Percentiles rank a stretch among this genome's conserved stretches.
phyloP scores from a whole-genome alignment of 495 filamentous ascomycete species.

The Lasiosphaeris hirsuta region DNA sequence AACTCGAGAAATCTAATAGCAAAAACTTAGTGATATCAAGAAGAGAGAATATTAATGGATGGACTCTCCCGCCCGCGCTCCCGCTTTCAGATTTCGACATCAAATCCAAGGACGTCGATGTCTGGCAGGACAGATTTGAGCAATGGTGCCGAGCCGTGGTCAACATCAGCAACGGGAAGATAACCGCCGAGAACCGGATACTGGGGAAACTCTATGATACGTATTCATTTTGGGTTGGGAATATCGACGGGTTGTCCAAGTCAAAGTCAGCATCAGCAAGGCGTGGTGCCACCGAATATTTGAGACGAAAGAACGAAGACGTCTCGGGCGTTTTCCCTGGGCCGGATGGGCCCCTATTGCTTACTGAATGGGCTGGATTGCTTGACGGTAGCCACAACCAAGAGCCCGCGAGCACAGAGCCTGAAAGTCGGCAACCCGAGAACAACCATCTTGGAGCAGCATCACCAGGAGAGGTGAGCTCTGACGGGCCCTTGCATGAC shows the following conservation, averaged over 20 bases:
- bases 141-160: slow-evolving; percentile 21
- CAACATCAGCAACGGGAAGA: slow-evolving; percentile 10
- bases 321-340: no score
- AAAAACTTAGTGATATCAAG: no score
- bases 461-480: not conserved
- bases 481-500: not conserved
- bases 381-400: no score
- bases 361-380: no score
- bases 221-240: slow-evolving; percentile 20
- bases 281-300: slow-evolving; percentile 12
- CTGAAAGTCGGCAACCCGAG: no score
- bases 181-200: slow-evolving; percentile 4
- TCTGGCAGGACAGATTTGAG: slow-evolving; percentile 19
- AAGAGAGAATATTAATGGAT: slow-evolving; percentile 4
- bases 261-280: slow-evolving; percentile 11
- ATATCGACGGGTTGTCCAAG: slow-evolving; percentile 15
- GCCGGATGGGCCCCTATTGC: no score
- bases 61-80: slow-evolving; percentile 8
- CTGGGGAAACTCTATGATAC: slow-evolving; percentile 1
- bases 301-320: slow-evolving; percentile 8
- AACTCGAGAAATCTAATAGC: no score
- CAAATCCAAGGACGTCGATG: slow-evolving; percentile 4
- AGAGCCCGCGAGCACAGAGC: no score
- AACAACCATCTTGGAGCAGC: not conserved
- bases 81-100: slow-evolving; percentile 8